Conservation (phyloP, 2,329 filamentous ascomycete genomes). For the Nothophoma quercina region DNA sequence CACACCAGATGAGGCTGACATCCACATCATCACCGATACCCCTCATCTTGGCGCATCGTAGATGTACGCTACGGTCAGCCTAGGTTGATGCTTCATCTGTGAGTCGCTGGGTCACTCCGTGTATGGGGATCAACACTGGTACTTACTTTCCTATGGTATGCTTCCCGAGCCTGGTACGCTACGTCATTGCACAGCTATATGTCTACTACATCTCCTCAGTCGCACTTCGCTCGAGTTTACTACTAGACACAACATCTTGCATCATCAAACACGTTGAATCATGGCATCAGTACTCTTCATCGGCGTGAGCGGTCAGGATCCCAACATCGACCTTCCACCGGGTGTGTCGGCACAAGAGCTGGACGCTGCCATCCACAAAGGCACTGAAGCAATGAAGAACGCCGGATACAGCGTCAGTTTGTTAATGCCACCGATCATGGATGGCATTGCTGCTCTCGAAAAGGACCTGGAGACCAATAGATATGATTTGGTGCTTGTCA, state of each 20-base stretch:
- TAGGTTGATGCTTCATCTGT: background rate
- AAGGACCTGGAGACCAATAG: background rate
- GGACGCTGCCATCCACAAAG: background rate
- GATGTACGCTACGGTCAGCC: background rate
- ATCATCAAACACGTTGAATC: no score
- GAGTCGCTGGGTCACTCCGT: background rate
- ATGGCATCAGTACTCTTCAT: conserved; percentile 5
- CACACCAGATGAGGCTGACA: background rate
- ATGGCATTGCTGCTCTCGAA: background rate
- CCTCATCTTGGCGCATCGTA: background rate
- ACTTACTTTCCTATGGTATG: no score
- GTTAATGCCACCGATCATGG: conserved; percentile 1
- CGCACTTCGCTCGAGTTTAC: background rate
- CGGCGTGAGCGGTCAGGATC: background rate
- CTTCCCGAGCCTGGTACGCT: background rate
- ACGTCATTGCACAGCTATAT: background rate
- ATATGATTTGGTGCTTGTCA: conserved; percentile 2
- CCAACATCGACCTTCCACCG: background rate
- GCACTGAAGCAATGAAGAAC: background rate
- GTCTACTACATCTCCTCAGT: background rate
- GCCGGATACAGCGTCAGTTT: conserved; percentile 3
- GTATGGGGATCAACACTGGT: background rate
- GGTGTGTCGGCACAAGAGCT: background rate
- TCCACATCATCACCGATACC: background rate
- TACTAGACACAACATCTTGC: background rate